phyloP scores from a whole-genome alignment of 2,329 filamentous ascomycete genomes.

The Truncatella angustata region DNA sequence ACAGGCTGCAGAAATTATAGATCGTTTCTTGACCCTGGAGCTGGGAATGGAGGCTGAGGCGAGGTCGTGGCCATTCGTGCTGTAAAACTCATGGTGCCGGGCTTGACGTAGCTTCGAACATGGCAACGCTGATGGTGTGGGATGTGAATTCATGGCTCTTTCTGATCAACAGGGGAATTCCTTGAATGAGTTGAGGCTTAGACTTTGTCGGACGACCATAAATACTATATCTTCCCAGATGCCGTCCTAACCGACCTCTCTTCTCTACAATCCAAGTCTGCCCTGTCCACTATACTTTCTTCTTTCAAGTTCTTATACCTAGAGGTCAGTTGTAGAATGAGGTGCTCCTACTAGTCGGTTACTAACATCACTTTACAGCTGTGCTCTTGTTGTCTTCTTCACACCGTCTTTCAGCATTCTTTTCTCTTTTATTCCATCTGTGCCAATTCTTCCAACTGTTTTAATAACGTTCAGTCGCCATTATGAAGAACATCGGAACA shows the following conservation, averaged over 20 bases:
- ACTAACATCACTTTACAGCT: background rate
- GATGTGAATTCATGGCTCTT: background rate
- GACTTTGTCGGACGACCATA: background rate
- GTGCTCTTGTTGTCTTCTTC: background rate
- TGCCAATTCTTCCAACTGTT: background rate
- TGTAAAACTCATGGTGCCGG: background rate
- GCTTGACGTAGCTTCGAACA: background rate
- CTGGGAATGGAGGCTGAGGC: no score
- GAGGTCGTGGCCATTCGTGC: no score
- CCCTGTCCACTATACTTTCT: background rate
- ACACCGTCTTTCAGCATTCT: background rate
- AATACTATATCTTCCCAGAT: slow-evolving; percentile 6
- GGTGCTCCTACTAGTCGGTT: background rate
- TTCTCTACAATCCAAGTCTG: background rate
- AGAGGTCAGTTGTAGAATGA: background rate
- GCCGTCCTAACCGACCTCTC: slow-evolving; percentile 2
- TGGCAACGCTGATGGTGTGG: background rate
- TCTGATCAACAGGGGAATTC: slow-evolving; percentile 1
- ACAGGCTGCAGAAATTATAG: no score
- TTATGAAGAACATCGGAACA: slow-evolving; percentile 13
- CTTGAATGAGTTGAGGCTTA: background rate
- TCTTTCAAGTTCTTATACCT: slow-evolving; percentile 3
- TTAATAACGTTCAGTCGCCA: background rate
- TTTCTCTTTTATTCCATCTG: background rate
- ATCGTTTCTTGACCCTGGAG: no score